Conservation (phyloP, 305 asterid genomes). For the Caryopteris hybrid region DNA sequence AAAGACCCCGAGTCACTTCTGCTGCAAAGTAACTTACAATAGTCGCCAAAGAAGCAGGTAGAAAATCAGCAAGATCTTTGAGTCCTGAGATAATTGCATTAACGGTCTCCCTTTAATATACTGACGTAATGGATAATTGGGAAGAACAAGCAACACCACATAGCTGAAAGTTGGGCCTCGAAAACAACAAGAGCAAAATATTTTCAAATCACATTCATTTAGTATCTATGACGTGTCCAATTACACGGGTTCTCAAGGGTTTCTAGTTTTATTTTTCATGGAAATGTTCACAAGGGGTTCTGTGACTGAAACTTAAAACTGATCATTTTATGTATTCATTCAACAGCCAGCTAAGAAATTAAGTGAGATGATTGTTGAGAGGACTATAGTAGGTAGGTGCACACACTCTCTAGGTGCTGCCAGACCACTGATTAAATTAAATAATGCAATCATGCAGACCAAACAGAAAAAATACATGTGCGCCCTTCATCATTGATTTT, state of each 20-base stretch:
- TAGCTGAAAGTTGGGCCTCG: background rate
- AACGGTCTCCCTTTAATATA: conserved; percentile 6
- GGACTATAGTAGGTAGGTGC: background rate
- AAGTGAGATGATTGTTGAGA: background rate
- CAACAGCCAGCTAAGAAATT: background rate
- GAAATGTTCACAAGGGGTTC: background rate
- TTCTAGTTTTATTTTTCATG: background rate
- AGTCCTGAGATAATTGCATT: conserved; percentile 58
- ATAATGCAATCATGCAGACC: background rate
- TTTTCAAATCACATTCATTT: conserved; percentile 15
- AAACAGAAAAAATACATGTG: background rate
- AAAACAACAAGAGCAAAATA: background rate
- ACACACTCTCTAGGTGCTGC: conserved; percentile 1
- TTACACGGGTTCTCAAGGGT: background rate
- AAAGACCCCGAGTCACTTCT: conserved; percentile 93
- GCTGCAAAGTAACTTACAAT: conserved; percentile 87
- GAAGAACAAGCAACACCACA: conserved; percentile 13
- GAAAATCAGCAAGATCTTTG: conserved; percentile 97
- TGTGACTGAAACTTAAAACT: conserved; percentile 2
- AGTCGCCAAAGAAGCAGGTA: conserved; percentile 94
- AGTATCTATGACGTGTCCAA: conserved; percentile 9
- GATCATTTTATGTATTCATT: background rate
- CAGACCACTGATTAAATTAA: conserved; percentile 1
- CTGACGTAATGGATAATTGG: conserved; percentile 5
- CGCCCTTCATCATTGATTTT: background rate